Conservation (phyloP, 2,329 filamentous ascomycete genomes). For the Xylariaceae sp. region DNA sequence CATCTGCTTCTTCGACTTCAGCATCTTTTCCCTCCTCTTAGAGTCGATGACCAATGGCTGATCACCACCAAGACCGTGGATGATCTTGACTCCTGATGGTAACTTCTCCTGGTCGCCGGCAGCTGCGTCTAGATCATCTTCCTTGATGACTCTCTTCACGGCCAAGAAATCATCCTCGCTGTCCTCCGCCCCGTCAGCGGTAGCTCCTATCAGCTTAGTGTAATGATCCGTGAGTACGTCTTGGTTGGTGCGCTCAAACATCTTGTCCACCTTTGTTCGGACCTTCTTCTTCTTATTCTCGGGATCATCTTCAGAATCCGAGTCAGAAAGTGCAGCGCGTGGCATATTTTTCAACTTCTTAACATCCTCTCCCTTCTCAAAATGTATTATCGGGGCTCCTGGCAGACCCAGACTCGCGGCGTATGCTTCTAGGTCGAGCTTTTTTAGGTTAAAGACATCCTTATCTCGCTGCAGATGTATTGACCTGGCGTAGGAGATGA, state of each 20-base stretch:
- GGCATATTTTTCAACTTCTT: slow-evolving; percentile 85
- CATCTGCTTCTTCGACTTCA: slow-evolving; percentile 90
- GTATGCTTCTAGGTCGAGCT: slow-evolving; percentile 79
- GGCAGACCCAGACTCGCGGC: slow-evolving; percentile 82
- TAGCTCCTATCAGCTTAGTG: slow-evolving; percentile 67
- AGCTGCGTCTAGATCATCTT: slow-evolving; percentile 54
- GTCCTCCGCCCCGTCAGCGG: slow-evolving; percentile 40
- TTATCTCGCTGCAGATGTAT: slow-evolving; percentile 82
- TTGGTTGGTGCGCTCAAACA: slow-evolving; percentile 97
- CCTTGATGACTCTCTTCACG: slow-evolving; percentile 80
- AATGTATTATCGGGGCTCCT: slow-evolving; percentile 88
- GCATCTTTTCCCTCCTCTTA: slow-evolving; percentile 90
- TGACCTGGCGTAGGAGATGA: slow-evolving; percentile 82
- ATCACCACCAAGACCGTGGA: slow-evolving; percentile 62
- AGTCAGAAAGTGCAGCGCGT: slow-evolving; percentile 59
- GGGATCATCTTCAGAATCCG: slow-evolving; percentile 52
- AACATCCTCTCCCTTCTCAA: slow-evolving; percentile 80
- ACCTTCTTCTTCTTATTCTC: slow-evolving; percentile 56
- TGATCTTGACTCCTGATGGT: slow-evolving; percentile 48
- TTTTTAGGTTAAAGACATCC: slow-evolving; percentile 78
- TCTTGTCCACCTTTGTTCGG: slow-evolving; percentile 91
- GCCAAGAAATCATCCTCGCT: slow-evolving; percentile 76
- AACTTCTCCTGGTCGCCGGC: slow-evolving; percentile 38
- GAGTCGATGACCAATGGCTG: slow-evolving; percentile 82
- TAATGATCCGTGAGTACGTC: slow-evolving; percentile 94